phyloP scores from a whole-genome alignment of 2,329 filamentous ascomycete species.

The Cladosporium cucumerinum region DNA sequence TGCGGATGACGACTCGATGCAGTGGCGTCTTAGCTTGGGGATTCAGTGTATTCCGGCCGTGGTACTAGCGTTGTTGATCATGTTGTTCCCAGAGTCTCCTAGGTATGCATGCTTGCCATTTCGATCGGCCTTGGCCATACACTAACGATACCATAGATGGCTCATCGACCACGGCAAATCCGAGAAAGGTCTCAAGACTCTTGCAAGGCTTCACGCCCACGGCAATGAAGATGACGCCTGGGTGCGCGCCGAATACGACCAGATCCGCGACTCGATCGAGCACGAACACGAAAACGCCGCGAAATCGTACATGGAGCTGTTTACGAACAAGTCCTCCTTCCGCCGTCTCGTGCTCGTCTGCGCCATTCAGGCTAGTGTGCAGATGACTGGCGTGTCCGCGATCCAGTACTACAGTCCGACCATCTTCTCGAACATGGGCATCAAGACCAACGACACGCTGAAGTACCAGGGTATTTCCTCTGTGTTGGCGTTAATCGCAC shows the following conservation, averaged over 20 bases:
- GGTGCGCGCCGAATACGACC: constrained; percentile 68
- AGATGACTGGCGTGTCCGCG: constrained; percentile 73
- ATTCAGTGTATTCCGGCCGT: constrained; percentile 69
- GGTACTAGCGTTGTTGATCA: constrained; percentile 62
- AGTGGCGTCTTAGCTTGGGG: constrained; percentile 64
- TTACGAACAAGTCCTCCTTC: constrained; percentile 63
- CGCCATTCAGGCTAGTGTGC: constrained; percentile 66
- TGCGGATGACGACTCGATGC: constrained; percentile 44
- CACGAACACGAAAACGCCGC: constrained; percentile 65
- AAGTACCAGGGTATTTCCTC: constrained; percentile 75
- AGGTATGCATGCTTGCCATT: neutral
- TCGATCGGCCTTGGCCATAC: too few species aligned
- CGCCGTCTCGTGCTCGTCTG: constrained; percentile 68
- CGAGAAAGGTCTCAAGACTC: constrained; percentile 62
- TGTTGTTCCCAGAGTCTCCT: constrained; percentile 65
- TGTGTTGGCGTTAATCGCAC: constrained; percentile 65
- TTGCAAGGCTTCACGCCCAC: constrained; percentile 67
- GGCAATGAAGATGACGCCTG: constrained; percentile 64
- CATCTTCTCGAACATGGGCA: constrained; percentile 64
- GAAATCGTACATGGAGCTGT: constrained; percentile 67
- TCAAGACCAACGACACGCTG: constrained; percentile 61
- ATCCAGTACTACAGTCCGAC: constrained; percentile 64
- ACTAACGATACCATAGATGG: constrained; percentile 47
- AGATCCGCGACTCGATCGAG: constrained; percentile 65
- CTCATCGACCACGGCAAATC: constrained; percentile 68